A percentile compares a stretch with the other conserved stretches of the same genome.
These are phyloP conservation scores for Aegilops tauschii DNA, from an alignment of 176 grass and related monocot species.

Conservation along the genomic window DNA sequence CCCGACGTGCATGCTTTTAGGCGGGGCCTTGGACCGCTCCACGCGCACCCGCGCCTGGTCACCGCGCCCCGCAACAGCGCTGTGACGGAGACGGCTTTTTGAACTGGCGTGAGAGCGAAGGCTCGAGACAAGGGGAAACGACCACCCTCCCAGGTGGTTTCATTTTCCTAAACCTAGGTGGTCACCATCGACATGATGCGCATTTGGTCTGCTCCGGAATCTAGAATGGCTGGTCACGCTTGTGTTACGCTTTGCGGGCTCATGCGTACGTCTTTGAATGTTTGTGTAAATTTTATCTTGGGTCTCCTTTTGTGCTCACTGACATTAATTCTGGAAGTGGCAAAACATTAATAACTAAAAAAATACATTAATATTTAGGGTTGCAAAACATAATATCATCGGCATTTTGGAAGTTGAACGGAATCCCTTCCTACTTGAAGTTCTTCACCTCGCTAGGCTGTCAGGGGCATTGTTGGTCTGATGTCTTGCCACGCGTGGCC, in stretches of 20 bases:
- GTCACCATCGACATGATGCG: not conserved
- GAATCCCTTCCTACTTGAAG: not conserved
- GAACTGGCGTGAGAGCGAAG: slow-evolving; percentile 13
- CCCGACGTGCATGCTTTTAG: not conserved
- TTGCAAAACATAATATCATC: not conserved
- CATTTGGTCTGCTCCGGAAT: not conserved
- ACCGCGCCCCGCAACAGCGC: not conserved
- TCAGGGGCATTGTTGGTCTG: not conserved
- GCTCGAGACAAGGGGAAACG: not conserved
- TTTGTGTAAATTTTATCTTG: not conserved
- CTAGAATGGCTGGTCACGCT: not conserved
- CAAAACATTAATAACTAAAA: too few species aligned
- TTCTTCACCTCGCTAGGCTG: not conserved
- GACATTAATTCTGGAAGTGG: too few species aligned
- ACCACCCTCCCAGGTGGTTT: not conserved
- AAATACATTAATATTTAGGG: not conserved
- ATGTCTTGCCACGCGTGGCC: too few species aligned
- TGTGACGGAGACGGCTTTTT: slow-evolving; percentile 11
- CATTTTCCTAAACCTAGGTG: not conserved
- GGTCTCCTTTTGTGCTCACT: not conserved
- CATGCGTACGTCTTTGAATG: not conserved
- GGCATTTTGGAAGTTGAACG: not conserved
- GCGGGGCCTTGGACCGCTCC: not conserved
- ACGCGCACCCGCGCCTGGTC: not conserved
- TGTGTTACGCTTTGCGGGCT: not conserved